Evolutionary conservation across 495 filamentous ascomycete species (phyloP), one percentile per base, ranked within the genome.

Genomic region (Acidiella bohemica): DNA sequence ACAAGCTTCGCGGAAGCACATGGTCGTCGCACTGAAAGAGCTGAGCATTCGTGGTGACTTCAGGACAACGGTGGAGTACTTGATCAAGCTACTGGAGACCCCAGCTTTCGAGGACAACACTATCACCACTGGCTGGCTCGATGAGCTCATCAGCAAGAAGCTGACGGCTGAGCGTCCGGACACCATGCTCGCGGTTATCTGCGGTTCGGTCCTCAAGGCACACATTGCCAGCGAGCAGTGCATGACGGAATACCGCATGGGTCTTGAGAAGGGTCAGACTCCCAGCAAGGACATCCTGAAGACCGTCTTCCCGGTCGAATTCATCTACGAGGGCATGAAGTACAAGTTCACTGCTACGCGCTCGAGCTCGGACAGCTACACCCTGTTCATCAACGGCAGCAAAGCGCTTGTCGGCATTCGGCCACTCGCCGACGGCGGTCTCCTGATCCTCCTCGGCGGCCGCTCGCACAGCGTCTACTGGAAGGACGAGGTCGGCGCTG

Each of bases 31-130:
- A 5, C 64, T 99, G 53, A 99, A 99, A 68, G 90, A 99, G 65
- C 63, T 99, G 54, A 96, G 87, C 65, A 99, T 99, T 67, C 92
- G 90, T 64, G 90, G 90, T 69, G 90, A 99, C 60, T 99, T 99
- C 72, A 71, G 88, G 52, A 96, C 88, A 30, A 99, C 90, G 5
- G 87, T 99, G 28, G 90, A 99, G 59, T 99, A 99, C 63, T 73
- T 99, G 32, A 96, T 99, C 62, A 99, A 99, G 67, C 75, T 99
- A 36, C 74, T 99, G 28, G 88, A 99, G 64, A 99, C 90, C 0
- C 87, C 93, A 25, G 90, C 90, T 30, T 99, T 99, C 62, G 88
- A 96, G 61, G 84, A 87, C 41, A 99, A 99, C 67, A 99, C 88
- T 32, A 99, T 99, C 60, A 96, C 90, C 8, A 99, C 90, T 16